Conservation (phyloP, 2,329 filamentous ascomycete species). For the Hypoxylon sp. region DNA sequence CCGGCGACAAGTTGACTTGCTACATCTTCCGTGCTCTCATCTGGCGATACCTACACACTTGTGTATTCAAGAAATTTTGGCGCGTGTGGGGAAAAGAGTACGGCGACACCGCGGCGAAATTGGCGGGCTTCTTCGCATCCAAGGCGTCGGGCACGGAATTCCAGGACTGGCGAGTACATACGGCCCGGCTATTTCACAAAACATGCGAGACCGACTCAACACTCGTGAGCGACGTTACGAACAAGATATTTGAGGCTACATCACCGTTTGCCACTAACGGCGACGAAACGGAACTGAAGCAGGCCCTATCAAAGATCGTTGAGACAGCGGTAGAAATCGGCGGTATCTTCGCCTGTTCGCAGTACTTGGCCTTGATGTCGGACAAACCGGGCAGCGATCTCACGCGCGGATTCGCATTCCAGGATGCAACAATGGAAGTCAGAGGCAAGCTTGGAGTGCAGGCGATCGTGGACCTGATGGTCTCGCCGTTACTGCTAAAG, state of each 20-base stretch:
- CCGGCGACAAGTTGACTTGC: conserved; percentile 37
- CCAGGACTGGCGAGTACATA: conserved; percentile 48
- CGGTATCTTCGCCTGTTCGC: conserved; percentile 43
- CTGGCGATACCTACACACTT: conserved; percentile 51
- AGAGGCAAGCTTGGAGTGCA: conserved; percentile 40
- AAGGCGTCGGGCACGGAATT: conserved; percentile 39
- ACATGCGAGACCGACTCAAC: conserved; percentile 39
- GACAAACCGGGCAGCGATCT: conserved; percentile 47
- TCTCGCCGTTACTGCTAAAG: conserved; percentile 51
- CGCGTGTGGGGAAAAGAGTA: conserved; percentile 48
- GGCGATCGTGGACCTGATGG: conserved; percentile 50
- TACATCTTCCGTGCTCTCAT: conserved; percentile 52
- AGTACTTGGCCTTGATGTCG: conserved; percentile 48
- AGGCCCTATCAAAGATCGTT: conserved; percentile 45
- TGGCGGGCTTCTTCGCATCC: conserved; percentile 32
- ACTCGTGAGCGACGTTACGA: conserved; percentile 35
- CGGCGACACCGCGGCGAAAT: conserved; percentile 35
- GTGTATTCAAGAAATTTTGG: conserved; percentile 45
- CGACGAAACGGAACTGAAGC: conserved; percentile 33
- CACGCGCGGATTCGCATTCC: conserved; percentile 47
- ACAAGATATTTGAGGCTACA: conserved; percentile 44
- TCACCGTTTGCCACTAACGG: conserved; percentile 39
- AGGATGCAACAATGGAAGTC: conserved; percentile 47
- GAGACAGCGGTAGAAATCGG: conserved; percentile 44
- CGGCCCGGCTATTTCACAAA: conserved; percentile 44